phyloP scores from a whole-genome alignment of 805 yeast genomes.

The Ogataea methanolica region DNA sequence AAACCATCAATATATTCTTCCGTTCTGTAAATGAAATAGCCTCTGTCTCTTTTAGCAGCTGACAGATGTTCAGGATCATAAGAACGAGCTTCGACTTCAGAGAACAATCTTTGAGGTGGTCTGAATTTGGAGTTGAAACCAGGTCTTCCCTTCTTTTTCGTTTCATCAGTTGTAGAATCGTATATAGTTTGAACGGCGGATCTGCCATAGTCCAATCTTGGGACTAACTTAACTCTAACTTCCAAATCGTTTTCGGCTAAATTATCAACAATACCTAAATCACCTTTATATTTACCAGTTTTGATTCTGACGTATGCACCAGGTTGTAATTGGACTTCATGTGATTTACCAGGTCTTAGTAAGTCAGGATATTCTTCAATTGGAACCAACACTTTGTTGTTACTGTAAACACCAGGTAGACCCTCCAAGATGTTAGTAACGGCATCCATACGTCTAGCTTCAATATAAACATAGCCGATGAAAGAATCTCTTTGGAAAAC shows the following conservation, averaged over 20 bases:
- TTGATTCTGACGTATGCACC: constrained; percentile 90
- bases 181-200: constrained; percentile 29
- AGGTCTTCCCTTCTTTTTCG: constrained; percentile 34
- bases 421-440: constrained; percentile 86
- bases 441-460: constrained; percentile 90
- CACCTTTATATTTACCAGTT: constrained; percentile 89
- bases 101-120: constrained; percentile 83
- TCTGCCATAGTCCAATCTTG: constrained; percentile 88
- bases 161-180: constrained; percentile 20
- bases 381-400: constrained; percentile 80
- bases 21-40: constrained; percentile 66
- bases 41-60: constrained; percentile 54
- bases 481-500: constrained; percentile 94
- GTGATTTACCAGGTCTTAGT: constrained; percentile 81
- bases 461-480: constrained; percentile 87
- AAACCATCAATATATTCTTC: constrained; percentile 92
- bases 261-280: constrained; percentile 88
- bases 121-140: constrained; percentile 57
- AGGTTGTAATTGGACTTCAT: constrained; percentile 83
- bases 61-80: constrained; percentile 72
- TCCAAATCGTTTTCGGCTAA: constrained; percentile 93
- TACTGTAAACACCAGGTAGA: constrained; percentile 74
- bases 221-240: constrained; percentile 88
- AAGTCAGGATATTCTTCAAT: constrained; percentile 93
- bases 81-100: constrained; percentile 83